Conservation (phyloP, 2,329 filamentous ascomycete genomes). For the Exophiala xenobiotica region DNA sequence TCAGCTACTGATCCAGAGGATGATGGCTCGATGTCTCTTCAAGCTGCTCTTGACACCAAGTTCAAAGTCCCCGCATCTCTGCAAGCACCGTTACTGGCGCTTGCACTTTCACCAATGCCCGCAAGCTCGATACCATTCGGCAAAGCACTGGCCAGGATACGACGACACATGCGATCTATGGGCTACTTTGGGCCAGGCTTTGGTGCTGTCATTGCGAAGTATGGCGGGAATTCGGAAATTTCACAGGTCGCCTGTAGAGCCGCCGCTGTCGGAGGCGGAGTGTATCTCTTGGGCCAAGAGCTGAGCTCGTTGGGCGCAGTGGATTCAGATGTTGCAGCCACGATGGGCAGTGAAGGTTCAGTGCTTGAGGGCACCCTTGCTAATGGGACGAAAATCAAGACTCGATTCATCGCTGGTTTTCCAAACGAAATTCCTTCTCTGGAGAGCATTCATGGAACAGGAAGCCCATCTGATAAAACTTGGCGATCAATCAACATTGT, state of each 20-base stretch:
- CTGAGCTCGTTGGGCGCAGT: constrained; percentile 40
- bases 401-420: constrained; percentile 40
- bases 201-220: constrained; percentile 86
- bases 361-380: constrained; percentile 36
- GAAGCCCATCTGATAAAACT: neutral
- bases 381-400: constrained; percentile 39
- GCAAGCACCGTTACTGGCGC: constrained; percentile 63
- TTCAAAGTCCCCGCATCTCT: constrained; percentile 69
- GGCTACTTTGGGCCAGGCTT: constrained; percentile 87
- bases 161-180: constrained; percentile 79
- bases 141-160: constrained; percentile 70
- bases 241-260: constrained; percentile 89
- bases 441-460: neutral
- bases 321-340: neutral
- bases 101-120: constrained; percentile 70
- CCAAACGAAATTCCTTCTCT: constrained; percentile 38
- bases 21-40: constrained; percentile 55
- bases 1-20: constrained; percentile 47
- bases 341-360: constrained; percentile 25
- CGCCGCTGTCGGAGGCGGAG: constrained; percentile 82
- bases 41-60: constrained; percentile 47
- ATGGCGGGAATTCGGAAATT: constrained; percentile 85
- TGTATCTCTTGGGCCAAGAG: constrained; percentile 80
- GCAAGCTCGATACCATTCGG: constrained; percentile 59
- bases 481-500: constrained; percentile 62